These are phyloP conservation scores for Phytopythium vexans DNA, from an alignment of 352 stramenopile species.

Conservation along the genomic window DNA sequence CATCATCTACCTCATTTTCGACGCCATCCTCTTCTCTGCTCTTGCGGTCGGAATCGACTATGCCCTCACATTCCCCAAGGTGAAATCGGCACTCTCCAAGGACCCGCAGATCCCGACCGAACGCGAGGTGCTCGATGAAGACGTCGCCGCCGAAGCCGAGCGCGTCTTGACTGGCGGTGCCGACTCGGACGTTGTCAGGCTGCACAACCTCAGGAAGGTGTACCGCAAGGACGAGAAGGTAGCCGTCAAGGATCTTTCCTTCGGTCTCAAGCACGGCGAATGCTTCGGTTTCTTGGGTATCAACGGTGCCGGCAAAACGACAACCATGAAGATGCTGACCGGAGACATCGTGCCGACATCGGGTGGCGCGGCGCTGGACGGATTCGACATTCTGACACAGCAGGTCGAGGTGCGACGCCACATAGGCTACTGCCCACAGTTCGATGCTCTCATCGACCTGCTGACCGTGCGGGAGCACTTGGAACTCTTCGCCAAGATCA, in stretches of 20 bases:
- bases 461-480: conserved; percentile 80
- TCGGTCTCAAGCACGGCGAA: conserved; percentile 75
- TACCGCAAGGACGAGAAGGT: conserved; percentile 84
- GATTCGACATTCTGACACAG: conserved; percentile 53
- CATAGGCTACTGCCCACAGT: conserved; percentile 91
- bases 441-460: conserved; percentile 79
- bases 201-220: conserved; percentile 85
- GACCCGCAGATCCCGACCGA: conserved; percentile 30
- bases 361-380: conserved; percentile 34
- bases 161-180: conserved; percentile 25
- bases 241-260: conserved; percentile 71
- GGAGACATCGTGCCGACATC: conserved; percentile 58
- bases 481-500: conserved; percentile 84
- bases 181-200: conserved; percentile 38
- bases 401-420: conserved; percentile 52
- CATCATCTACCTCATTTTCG: conserved; percentile 46
- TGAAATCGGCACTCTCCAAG: conserved; percentile 51
- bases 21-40: conserved; percentile 32
- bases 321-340: conserved; percentile 91
- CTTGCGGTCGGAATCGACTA: conserved; percentile 59
- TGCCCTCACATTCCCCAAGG: conserved; percentile 53
- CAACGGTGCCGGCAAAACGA: conserved; percentile 92
- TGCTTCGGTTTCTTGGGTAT: conserved; percentile 91
- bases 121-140: conserved; percentile 40
- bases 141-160: conserved; percentile 32